These are phyloP conservation scores for Logfia minima DNA, from an alignment of 129 eudicot genomes.

Conservation along the genomic window DNA sequence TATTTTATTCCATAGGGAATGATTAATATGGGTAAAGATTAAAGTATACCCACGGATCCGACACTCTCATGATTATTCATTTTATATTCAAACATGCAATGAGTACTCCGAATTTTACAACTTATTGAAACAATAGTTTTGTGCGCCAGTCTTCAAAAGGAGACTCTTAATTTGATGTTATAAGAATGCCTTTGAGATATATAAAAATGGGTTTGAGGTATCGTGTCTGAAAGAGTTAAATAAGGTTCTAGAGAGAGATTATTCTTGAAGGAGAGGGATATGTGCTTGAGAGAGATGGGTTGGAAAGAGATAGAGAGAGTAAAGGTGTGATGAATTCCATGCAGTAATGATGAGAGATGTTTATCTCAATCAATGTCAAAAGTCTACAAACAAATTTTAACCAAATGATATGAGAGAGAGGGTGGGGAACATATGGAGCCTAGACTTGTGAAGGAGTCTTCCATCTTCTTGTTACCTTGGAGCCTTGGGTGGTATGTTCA, in stretches of 20 bases:
- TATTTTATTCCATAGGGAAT: constrained; percentile 28
- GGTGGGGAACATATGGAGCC: constrained; percentile 30
- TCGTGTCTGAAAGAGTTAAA: background rate
- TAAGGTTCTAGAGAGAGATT: background rate
- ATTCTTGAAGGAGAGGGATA: background rate
- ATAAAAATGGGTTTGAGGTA: background rate
- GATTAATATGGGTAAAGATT: constrained; percentile 28
- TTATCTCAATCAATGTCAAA: constrained; percentile 41
- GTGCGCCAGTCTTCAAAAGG: background rate
- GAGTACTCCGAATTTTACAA: constrained; percentile 34
- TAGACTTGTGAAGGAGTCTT: constrained; percentile 3
- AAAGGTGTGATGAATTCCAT: constrained; percentile 38
- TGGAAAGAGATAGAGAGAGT: background rate
- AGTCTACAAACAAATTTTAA: constrained; percentile 23
- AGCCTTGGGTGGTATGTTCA: too few relatives aligned
- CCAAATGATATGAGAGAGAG: constrained; percentile 23
- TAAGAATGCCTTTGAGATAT: too few relatives aligned
- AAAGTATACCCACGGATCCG: constrained; percentile 38
- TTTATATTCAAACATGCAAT: constrained; percentile 32
- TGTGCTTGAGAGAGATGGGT: background rate
- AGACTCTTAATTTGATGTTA: background rate
- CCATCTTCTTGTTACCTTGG: background rate
- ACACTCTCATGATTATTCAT: constrained; percentile 40
- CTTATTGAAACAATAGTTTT: constrained; percentile 22
- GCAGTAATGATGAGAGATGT: constrained; percentile 37